A percentile compares a stretch with the other conserved stretches of the same genome.
Evolutionary conservation across 2,329 filamentous ascomycete genomes (phyloP).

Genomic region (Alternaria ethzedia): DNA sequence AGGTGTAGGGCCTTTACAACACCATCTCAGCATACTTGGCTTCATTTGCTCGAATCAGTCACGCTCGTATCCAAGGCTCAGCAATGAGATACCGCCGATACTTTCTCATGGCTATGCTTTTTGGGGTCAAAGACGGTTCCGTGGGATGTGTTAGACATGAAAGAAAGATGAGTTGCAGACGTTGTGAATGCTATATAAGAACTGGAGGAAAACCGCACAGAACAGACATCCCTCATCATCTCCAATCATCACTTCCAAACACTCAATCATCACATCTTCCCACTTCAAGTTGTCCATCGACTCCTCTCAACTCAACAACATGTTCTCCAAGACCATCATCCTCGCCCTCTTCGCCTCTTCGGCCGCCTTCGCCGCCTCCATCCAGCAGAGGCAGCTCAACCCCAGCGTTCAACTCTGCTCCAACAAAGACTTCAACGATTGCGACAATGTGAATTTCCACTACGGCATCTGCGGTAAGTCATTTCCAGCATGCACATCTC

Average conservation of each 20-base stretch:
- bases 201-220: neutral
- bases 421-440: neutral
- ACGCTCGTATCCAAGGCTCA: neutral
- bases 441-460: neutral
- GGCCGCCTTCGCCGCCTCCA: neutral
- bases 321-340: neutral
- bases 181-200: neutral
- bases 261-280: neutral
- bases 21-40: neutral
- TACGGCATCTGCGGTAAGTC: neutral
- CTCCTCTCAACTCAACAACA: neutral
- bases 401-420: neutral
- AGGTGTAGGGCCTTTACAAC: neutral
- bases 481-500: too few species aligned
- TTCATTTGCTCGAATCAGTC: neutral
- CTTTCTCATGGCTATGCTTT: neutral
- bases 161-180: neutral
- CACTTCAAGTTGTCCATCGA: neutral
- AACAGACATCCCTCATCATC: neutral
- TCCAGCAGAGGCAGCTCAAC: neutral
- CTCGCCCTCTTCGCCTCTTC: neutral
- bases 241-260: neutral
- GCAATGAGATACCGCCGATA: neutral
- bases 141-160: neutral
- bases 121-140: neutral